Percentiles rank a stretch among this genome's conserved stretches.
phyloP scores from a whole-genome alignment of 805 yeast genomes.

The Sungouiozyma intestinalis region DNA sequence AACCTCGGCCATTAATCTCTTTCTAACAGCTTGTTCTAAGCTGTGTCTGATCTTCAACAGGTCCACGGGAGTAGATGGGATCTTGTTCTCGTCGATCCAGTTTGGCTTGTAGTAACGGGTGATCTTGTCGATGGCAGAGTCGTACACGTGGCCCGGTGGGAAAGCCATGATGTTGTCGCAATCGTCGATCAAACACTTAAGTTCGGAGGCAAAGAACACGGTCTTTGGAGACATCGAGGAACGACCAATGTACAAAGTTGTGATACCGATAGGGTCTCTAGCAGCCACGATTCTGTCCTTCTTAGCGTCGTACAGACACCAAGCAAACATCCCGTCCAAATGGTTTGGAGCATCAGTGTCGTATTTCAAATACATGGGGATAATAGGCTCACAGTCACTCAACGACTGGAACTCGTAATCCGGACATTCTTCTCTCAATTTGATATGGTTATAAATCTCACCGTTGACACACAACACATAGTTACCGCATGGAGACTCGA shows the following conservation, averaged over 20 bases:
- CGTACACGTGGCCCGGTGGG: constrained; percentile 98
- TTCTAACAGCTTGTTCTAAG: constrained; percentile 91
- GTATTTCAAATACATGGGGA: constrained; percentile 81
- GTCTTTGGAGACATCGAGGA: constrained; percentile 56
- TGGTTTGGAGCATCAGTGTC: constrained; percentile 84
- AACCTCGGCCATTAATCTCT: constrained; percentile 98
- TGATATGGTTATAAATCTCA: constrained; percentile 95
- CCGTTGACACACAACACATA: constrained; percentile 85
- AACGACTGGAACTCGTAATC: constrained; percentile 75
- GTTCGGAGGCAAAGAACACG: constrained; percentile 84
- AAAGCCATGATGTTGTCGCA: constrained; percentile 88
- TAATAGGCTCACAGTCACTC: constrained; percentile 95
- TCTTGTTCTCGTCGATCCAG: constrained; percentile 81
- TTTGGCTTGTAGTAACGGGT: constrained; percentile 85
- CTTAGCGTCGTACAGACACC: constrained; percentile 76
- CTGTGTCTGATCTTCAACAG: constrained; percentile 60
- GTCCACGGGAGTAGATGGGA: constrained; percentile 73
- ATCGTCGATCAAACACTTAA: constrained; percentile 87
- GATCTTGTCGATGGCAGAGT: constrained; percentile 75
- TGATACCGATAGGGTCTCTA: constrained; percentile 96
- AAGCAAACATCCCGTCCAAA: constrained; percentile 98
- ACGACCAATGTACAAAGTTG: constrained; percentile 93
- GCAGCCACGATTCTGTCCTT: constrained; percentile 90
- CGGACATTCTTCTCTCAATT: constrained; percentile 63
- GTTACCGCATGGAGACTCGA: constrained; percentile 66